Evolutionary conservation across 23 red algal genomes (phyloP).

Genomic region (Gracilaria vermiculophylla): DNA sequence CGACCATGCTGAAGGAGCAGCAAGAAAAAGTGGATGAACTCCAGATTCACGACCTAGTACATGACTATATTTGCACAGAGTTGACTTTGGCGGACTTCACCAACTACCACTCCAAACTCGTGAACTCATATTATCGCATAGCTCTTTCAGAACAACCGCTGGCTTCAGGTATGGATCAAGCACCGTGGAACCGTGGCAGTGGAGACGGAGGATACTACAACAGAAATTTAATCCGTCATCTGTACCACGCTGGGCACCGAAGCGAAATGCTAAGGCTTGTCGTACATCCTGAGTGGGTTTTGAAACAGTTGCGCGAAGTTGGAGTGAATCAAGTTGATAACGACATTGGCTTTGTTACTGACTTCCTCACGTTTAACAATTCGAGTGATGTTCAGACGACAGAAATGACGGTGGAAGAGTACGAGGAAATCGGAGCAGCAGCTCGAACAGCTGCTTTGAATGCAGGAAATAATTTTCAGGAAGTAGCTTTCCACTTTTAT

Average conservation of each 20-base stretch:
- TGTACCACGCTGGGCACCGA: not conserved
- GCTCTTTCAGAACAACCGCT: not conserved
- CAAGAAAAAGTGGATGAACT: not conserved
- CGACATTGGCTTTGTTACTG: slow-evolving; percentile 18
- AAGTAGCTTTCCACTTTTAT: not conserved
- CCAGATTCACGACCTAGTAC: slow-evolving; percentile 10
- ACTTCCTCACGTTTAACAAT: slow-evolving; percentile 11
- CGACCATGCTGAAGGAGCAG: not conserved
- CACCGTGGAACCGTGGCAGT: not conserved
- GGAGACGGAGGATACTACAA: not conserved
- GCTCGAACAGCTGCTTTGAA: not conserved
- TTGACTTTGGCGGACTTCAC: slow-evolving; percentile 14
- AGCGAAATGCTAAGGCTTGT: slow-evolving; percentile 9
- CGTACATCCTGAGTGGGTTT: not conserved
- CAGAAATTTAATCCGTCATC: not conserved
- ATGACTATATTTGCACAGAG: slow-evolving; percentile 1
- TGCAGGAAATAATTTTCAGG: not conserved
- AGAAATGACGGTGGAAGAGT: slow-evolving; percentile 8
- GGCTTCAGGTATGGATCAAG: not conserved
- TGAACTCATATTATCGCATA: not conserved
- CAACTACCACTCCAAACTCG: not conserved
- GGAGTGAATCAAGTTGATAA: slow-evolving; percentile 16
- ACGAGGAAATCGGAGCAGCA: slow-evolving; percentile 1
- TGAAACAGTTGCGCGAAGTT: not conserved
- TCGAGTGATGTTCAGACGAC: not conserved